Base-by-base conservation (phyloP, 179 eudicot genomes). In the Sideroxylon spinosum region DNA sequence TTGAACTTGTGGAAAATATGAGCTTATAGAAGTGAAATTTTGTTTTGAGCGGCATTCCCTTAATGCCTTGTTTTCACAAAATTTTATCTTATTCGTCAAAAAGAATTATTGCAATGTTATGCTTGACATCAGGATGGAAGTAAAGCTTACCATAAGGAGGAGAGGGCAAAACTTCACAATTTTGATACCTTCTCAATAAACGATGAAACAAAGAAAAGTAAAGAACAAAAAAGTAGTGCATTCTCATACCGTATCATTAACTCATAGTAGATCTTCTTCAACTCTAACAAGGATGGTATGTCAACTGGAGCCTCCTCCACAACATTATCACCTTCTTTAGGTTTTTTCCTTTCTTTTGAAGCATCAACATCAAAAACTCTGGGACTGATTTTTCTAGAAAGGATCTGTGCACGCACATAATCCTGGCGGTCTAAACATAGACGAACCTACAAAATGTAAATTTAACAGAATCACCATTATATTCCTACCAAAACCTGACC, bases 231-330 rank as follows among this genome's bases (percentile, higher is more conserved):
- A 37, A 37, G 44, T 37, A 37, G 44, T 37, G 5, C 44, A 37
- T 6, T 29, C 28, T 81, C 88, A 56, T 82, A 95, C 99, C 92
- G 85, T 76, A 95, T 93, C 99, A 95, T 90, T 70, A 88, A 78
- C 74, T 95, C 94, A 78, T 95, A 95, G 85, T 93, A 95, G 79
- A 93, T 91, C 63, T 87, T 89, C 88, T 95, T 95, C 79, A 95
- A 78, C 89, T 95, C 98, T 73, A 85, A 82, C 81, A 95, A 70
- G 23, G 98, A 79, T 61, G 99, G 99, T 76, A 93, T 89, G 84
- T 95, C 97, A 81, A 94, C 91, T 53, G 98, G 97, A 81, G 99
- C 92, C 81, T 95, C 99, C 84, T 93, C 99, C 23, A 93, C 92
- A 29, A 93, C 49, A 81, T 81, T 86, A 53, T 95, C 98, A 71